Evolutionary conservation across 2,329 filamentous ascomycete species (phyloP), one percentile per base, ranked within the genome.

Genomic region (Periconia sp.): DNA sequence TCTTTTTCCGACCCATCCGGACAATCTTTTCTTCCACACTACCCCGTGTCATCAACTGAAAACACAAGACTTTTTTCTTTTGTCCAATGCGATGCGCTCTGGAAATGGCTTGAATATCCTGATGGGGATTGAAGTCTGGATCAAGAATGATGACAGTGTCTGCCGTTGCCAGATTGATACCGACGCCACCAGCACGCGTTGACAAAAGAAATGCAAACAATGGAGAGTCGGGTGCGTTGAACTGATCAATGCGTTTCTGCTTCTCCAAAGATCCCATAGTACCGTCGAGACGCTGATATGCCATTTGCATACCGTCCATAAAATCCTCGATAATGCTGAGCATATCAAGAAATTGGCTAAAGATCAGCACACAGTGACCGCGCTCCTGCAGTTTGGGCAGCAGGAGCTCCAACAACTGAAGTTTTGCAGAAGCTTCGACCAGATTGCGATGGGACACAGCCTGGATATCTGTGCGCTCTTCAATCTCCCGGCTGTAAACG

Each of bases 91-190:
- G 88, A 74, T 99, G 94, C 17, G 93, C 94, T 60, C 95, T 87
- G 30, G 93, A 96, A 30, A 99, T 81, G 0, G 94, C 94, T 72
- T 99, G 94, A 41, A 99, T 89, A 66, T 99, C 95, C 74, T 99
- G 94, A 68, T 99, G 94, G 0, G 94, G 94, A 57, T 99, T 99
- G 79, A 96, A 97, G 69, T 99, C 94, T 0, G 91, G 91, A 64
- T 99, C 92, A 61, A 97, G 85, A 60, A 99, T 97, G 60, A 99
- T 97, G 56, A 99, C 95, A 0, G 94, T 99, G 68, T 99, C 94
- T 2, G 94, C 94, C 8, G 92, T 96, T 0, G 94, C 94, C 51
- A 99, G 81, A 69, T 99, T 99, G 78, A 99, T 99, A 15, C 94
- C 95, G 0, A 99, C 93, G 65, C 95, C 94, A 50, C 94, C 94